Percentiles rank a stretch among this genome's conserved stretches.
Evolutionary conservation across 257 asterid genomes (phyloP).

Genomic region (Cynanchum wilfordii): DNA sequence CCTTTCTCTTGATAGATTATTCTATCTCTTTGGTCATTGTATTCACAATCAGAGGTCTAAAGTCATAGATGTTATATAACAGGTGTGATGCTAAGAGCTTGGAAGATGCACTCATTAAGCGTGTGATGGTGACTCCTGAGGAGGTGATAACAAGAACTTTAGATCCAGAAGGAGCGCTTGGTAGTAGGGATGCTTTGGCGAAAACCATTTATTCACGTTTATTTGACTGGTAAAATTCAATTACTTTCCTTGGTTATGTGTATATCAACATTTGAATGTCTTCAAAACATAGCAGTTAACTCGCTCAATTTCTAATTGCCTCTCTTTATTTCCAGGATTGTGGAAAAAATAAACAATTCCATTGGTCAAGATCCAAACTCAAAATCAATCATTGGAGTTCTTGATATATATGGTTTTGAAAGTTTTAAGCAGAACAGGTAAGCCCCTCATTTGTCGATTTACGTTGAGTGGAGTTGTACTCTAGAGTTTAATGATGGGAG

Average conservation of each 20-base stretch:
- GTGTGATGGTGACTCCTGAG: constrained; percentile 98
- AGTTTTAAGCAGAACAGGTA: constrained; percentile 79
- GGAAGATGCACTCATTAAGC: constrained; percentile 91
- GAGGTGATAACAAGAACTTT: constrained; percentile 90
- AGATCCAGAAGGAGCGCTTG: constrained; percentile 92
- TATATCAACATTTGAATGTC: background rate
- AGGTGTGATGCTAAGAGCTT: constrained; percentile 94
- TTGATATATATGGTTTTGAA: constrained; percentile 96
- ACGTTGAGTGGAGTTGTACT: background rate
- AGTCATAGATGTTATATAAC: constrained; percentile 26
- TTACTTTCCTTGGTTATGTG: constrained; percentile 8
- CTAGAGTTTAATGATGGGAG: background rate
- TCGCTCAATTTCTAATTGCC: constrained; percentile 16
- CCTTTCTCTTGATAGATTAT: constrained; percentile 13
- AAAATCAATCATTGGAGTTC: constrained; percentile 90
- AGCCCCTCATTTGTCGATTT: constrained; percentile 3
- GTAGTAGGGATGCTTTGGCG: constrained; percentile 95
- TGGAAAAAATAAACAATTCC: constrained; percentile 81
- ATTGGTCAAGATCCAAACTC: constrained; percentile 99
- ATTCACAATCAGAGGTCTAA: constrained; percentile 10
- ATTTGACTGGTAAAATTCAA: constrained; percentile 67
- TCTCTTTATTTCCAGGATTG: constrained; percentile 59
- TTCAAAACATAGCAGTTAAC: background rate
- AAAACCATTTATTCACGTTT: constrained; percentile 83
- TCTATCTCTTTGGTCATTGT: constrained; percentile 10